These are phyloP conservation scores for Cardamine resedifolia DNA, from an alignment of 345 rosid species.

Conservation along the genomic window DNA sequence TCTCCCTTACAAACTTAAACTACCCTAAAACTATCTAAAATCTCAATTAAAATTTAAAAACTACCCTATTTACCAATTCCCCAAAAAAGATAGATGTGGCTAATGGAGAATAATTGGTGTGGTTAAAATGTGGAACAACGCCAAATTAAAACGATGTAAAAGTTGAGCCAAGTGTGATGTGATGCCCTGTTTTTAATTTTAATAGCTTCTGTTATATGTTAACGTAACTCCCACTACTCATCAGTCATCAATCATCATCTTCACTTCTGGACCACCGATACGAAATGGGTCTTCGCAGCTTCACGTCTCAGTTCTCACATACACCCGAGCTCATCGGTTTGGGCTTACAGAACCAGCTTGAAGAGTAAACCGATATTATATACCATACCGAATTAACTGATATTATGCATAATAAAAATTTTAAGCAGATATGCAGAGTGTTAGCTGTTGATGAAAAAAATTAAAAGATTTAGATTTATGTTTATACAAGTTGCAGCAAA, in stretches of 20 bases:
- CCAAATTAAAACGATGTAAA: no score
- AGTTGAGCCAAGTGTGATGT: no score
- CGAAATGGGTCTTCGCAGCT: background rate
- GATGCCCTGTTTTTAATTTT: background rate
- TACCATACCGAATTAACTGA: background rate
- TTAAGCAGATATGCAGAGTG: background rate
- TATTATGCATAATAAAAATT: background rate
- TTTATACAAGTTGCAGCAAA: conserved; percentile 31
- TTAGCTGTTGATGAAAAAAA: background rate
- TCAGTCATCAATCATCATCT: background rate
- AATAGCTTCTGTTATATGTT: background rate
- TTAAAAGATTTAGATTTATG: background rate
- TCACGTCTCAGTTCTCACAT: background rate
- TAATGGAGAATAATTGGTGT: background rate
- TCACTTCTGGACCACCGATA: conserved; percentile 1
- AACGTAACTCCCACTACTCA: background rate
- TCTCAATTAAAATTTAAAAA: no score
- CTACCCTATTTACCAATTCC: no score
- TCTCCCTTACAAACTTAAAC: no score
- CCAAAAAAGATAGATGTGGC: background rate
- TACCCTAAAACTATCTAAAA: no score
- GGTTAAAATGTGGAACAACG: background rate
- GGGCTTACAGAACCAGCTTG: background rate
- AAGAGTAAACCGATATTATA: background rate
- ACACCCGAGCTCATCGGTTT: background rate